Base-by-base conservation (phyloP, 2,329 filamentous ascomycete genomes). In the Tolypocladium capitatum region DNA sequence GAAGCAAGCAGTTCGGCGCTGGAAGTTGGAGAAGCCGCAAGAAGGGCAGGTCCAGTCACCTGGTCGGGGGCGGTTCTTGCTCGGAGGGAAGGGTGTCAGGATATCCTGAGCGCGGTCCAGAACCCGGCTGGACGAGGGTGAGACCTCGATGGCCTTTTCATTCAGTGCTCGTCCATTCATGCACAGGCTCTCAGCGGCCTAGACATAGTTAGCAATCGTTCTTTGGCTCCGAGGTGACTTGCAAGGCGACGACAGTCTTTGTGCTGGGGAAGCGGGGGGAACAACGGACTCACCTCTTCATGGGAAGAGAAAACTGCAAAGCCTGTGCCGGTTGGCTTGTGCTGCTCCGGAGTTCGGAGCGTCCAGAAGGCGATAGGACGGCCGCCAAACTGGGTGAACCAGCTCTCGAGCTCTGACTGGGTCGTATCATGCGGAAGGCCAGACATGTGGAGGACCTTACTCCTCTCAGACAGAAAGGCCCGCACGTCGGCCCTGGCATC, bases 321-420 rank as follows among this genome's bases (percentile, higher is more conserved):
- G 47, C 92, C 92, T 47, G 91, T 94, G 40, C 92, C 92, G 10
- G 92, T 98, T n/a, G 92, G 92, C 75, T 98, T 98, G 70, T 97
- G 92, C 70, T 97, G 92, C 68, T 98, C 92, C 3, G 92, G 92
- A 14, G 92, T 98, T 52, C 91, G 86, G 45, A 98, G 77, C 18
- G 92, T 98, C 92, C 92, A 98, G 71, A 98, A 98, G 20, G 92
- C 92, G 69, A 98, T 98, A 30, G 92, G 92, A 40, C 92, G 86
- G 45, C 92, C 92, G 54, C 92, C 92, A 63, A 95, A 98, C 68
- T 98, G 92, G 30, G 92, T 98, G 64, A 97, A 98, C 92, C 92
- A 98, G 70, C 90, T 96, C 72, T 98, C 92, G 24, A 98, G 78
- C 71, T 98, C 92, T 4, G 91, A 97, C 70, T 98, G 92, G 2